Evolutionary conservation across 2,329 filamentous ascomycete genomes (phyloP).

Genomic region (Fusarium cyanostomum): DNA sequence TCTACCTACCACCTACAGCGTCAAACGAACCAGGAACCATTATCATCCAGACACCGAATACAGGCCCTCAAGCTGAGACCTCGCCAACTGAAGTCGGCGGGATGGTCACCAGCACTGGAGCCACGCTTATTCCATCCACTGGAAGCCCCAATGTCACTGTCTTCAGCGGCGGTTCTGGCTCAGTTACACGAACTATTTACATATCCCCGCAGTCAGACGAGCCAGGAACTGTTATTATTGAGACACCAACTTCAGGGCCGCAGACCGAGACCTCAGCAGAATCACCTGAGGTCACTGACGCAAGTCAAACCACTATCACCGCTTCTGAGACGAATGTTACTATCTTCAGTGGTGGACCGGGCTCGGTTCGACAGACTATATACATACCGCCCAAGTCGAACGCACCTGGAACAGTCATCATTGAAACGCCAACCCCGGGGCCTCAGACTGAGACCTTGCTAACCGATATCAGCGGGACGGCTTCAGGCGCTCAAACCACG

Average conservation of each 20-base stretch:
- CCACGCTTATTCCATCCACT: no score
- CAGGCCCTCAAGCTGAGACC: accelerated
- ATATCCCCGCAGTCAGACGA: background rate
- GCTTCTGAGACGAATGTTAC: conserved; percentile 2
- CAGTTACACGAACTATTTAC: background rate
- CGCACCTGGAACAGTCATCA: background rate
- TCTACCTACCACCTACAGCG: conserved; percentile 1
- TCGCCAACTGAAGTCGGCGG: background rate
- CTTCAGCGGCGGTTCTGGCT: background rate
- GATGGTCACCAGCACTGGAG: background rate
- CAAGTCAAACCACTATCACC: no score
- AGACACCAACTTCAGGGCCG: conserved; percentile 1
- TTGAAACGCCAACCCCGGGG: background rate
- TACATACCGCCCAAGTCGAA: background rate
- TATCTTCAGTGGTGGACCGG: conserved; percentile 1
- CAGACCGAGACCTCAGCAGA: background rate
- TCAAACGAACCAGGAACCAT: conserved; percentile 3
- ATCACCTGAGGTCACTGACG: no score
- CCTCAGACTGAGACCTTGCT: no score
- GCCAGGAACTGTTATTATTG: background rate
- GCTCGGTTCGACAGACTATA: background rate
- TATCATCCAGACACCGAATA: conserved; percentile 5
- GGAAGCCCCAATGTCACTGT: background rate
- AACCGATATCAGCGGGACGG: no score
- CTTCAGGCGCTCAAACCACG: no score